Conservation (phyloP, 1,284 basidiomycete species). For the Ceratobasidium sp. region DNA sequence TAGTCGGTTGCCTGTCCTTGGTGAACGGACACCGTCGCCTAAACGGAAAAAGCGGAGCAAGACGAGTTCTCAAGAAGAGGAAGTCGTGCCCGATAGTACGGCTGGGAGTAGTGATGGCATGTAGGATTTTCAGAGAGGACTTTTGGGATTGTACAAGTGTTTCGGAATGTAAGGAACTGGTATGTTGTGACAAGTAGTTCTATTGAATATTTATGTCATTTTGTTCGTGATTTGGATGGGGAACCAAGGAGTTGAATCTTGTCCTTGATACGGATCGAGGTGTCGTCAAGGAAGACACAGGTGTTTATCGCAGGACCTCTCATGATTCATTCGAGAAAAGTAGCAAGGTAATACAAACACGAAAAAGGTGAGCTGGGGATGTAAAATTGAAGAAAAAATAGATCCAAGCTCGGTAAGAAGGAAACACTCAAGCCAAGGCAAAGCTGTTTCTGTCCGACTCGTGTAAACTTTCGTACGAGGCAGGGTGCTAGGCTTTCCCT, state of each 20-base stretch:
- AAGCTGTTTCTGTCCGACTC: constrained; percentile 34
- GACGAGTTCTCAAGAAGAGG: constrained; percentile 20
- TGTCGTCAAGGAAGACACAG: constrained; percentile 50
- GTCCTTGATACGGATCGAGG: too few species aligned
- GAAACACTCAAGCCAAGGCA: constrained; percentile 25
- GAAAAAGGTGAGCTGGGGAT: background rate
- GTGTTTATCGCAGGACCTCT: background rate
- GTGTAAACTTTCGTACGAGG: background rate
- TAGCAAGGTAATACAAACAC: background rate
- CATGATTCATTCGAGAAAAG: background rate
- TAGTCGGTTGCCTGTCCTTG: constrained; percentile 11
- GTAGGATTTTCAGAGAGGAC: constrained; percentile 2
- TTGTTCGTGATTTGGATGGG: constrained; percentile 58
- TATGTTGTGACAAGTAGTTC: background rate
- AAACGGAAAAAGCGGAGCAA: constrained; percentile 46
- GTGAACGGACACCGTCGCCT: constrained; percentile 19
- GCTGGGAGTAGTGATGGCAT: constrained; percentile 18
- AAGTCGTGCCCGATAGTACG: constrained; percentile 15
- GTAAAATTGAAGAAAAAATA: constrained; percentile 51
- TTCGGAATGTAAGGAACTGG: background rate
- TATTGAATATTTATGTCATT: background rate
- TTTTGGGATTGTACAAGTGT: constrained; percentile 1
- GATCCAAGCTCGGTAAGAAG: constrained; percentile 47
- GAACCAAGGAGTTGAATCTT: background rate
- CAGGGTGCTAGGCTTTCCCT: constrained; percentile 44